Conservation (phyloP, 2,329 filamentous ascomycete genomes). For the Hymenoscyphus fraxineus region DNA sequence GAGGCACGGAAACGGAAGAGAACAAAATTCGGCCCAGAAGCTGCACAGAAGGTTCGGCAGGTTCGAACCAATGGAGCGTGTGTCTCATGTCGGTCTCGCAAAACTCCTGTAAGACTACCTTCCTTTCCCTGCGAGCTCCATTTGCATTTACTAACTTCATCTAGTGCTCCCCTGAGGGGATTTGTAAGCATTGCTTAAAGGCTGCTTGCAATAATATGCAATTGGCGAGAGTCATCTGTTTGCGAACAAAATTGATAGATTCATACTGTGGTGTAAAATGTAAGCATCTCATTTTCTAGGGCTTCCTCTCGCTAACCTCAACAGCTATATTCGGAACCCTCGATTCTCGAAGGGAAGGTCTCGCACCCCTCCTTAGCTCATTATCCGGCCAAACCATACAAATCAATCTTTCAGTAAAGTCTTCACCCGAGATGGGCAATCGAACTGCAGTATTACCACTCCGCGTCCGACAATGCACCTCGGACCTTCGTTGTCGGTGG, state of each 20-base stretch:
- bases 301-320: neutral
- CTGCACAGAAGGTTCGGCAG: slow-evolving; percentile 17
- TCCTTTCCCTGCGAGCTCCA: neutral
- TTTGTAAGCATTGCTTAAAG: slow-evolving; percentile 18
- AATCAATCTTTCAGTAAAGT: slow-evolving; percentile 11
- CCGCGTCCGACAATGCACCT: slow-evolving; percentile 19
- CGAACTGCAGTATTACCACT: slow-evolving; percentile 7
- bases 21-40: slow-evolving; percentile 15
- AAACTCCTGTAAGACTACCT: slow-evolving; percentile 15
- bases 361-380: slow-evolving; percentile 18
- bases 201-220: slow-evolving; percentile 8
- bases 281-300: neutral
- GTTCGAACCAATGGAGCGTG: slow-evolving; percentile 21
- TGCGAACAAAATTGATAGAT: slow-evolving; percentile 20
- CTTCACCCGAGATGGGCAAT: neutral
- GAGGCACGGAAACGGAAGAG: slow-evolving; percentile 15
- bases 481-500: slow-evolving; percentile 18
- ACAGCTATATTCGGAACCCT: slow-evolving; percentile 17
- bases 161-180: slow-evolving; percentile 18
- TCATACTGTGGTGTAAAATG: slow-evolving; percentile 20
- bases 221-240: slow-evolving; percentile 18
- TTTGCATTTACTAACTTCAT: neutral
- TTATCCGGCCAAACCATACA: slow-evolving; percentile 10
- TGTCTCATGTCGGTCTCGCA: slow-evolving; percentile 17
- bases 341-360: slow-evolving; percentile 11